Percentiles rank a stretch among this genome's conserved stretches.
Conservation (phyloP, 129 eudicot genomes). For the Apium graveolens region DNA sequence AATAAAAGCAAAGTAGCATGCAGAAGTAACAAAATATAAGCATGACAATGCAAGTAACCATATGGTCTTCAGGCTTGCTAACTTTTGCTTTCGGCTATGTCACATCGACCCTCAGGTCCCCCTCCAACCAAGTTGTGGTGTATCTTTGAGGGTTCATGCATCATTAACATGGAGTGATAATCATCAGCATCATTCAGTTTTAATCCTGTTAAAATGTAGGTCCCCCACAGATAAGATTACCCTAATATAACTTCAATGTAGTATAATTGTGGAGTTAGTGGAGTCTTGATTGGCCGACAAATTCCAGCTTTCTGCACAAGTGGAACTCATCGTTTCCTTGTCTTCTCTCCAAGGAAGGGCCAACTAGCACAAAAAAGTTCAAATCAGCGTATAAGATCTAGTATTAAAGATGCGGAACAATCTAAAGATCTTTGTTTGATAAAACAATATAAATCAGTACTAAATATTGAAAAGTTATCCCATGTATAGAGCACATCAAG, state of each 20-base stretch:
- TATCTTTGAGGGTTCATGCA: slow-evolving; percentile 3
- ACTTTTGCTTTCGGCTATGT: slow-evolving; percentile 14
- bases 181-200: slow-evolving; percentile 12
- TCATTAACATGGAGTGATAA: slow-evolving; percentile 6
- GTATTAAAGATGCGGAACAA: slow-evolving; percentile 3
- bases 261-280: slow-evolving; percentile 13
- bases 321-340: slow-evolving; percentile 6
- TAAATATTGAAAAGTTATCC: neutral
- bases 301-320: slow-evolving; percentile 7
- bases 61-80: neutral
- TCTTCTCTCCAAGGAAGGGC: slow-evolving; percentile 4
- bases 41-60: neutral
- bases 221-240: neutral
- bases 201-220: slow-evolving; percentile 2
- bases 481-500: neutral
- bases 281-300: slow-evolving; percentile 12
- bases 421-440: neutral
- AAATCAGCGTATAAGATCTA: neutral
- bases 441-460: neutral
- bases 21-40: neutral
- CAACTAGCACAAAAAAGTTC: slow-evolving; percentile 1
- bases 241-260: neutral
- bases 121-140: slow-evolving; percentile 1
- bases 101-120: slow-evolving; percentile 11
- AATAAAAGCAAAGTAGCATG: slow-evolving; percentile 2